Base-by-base conservation (phyloP, 257 asterid species). In the Scutellaria minor region DNA sequence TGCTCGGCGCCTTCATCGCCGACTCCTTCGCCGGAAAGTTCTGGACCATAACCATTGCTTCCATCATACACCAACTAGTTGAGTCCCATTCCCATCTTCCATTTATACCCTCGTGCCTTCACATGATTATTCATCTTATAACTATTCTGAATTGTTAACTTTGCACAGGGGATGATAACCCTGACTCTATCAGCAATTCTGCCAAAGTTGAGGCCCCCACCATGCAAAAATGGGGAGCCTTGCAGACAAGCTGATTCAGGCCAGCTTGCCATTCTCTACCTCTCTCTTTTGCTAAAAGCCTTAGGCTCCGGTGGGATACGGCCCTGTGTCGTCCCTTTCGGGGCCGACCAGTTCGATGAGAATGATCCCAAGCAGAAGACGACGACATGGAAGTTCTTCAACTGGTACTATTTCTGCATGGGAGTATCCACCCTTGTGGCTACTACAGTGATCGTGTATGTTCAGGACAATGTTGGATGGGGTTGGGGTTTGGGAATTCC, bases 401-500 rank as follows among this genome's bases (percentile, higher is more conserved):
- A 92, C 40, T 92, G 98, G 98, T 89, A 92, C 67, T 92, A 89
- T 64, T 92, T 92, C 71, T 81, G 87, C 86, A 92, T 92, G 98
- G 97, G 97, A 20, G 83, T 78, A 24, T 86, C 97, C 0, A 81
- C 83, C 74, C 80, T 91, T 3, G 83, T 87, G 70, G 96, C 97
- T 0, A 89, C 81, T 6, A 91, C 97, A 0, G 92, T 85, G 3
- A 71, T 91, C n/a, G 95, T 91, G 6, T 91, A 89, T 18, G 66
- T 89, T 6, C 97, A 91, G 71, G 97, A 89, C 56, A 72, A 79
- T 55, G 54, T 91, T 0, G 88, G 97, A 1, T 91, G 97, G 97
- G 95, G 96, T 1, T 77, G 88, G 89, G 97, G 97, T 27, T 87
- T 91, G n/a, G 97, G 96, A 0, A 72, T 91, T 0, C 97, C 97